Evolutionary conservation across 139 green algal genomes (phyloP).

Genomic region (Klebsormidium nitens): DNA sequence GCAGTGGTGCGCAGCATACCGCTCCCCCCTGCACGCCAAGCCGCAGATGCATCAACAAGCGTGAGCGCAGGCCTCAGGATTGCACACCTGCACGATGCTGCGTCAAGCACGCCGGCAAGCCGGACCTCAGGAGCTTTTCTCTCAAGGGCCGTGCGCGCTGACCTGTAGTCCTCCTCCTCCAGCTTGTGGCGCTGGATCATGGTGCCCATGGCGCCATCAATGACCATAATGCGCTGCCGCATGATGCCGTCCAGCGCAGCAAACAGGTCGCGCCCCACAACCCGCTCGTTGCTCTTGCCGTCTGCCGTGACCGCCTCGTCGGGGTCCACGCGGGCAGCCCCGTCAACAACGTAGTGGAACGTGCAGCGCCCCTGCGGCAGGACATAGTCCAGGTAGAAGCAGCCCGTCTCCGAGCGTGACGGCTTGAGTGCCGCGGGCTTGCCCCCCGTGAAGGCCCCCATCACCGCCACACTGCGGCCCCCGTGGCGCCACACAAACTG

Average conservation of each 20-base stretch:
- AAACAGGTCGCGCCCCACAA: constrained; percentile 48
- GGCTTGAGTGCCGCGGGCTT: constrained; percentile 18
- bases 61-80: not conserved
- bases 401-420: constrained; percentile 9
- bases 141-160: no score
- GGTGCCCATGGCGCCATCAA: constrained; percentile 97
- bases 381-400: constrained; percentile 37
- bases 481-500: constrained; percentile 41
- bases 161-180: constrained; percentile 89
- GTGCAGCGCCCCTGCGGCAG: constrained; percentile 17
- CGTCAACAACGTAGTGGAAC: constrained; percentile 37
- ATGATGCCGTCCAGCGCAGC: constrained; percentile 73
- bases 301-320: constrained; percentile 5
- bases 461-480: constrained; percentile 26
- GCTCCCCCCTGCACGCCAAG: constrained; percentile 39
- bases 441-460: constrained; percentile 27
- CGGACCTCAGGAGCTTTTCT: no score
- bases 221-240: constrained; percentile 82
- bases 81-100: no score
- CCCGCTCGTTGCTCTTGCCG: constrained; percentile 9
- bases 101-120: no score
- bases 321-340: constrained; percentile 19
- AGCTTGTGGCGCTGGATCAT: constrained; percentile 81
- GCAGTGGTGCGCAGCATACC: constrained; percentile 63
- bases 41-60: no score